These are phyloP conservation scores for Colletotrichum cereale DNA, from an alignment of 2,329 filamentous ascomycete genomes.

Conservation along the genomic window DNA sequence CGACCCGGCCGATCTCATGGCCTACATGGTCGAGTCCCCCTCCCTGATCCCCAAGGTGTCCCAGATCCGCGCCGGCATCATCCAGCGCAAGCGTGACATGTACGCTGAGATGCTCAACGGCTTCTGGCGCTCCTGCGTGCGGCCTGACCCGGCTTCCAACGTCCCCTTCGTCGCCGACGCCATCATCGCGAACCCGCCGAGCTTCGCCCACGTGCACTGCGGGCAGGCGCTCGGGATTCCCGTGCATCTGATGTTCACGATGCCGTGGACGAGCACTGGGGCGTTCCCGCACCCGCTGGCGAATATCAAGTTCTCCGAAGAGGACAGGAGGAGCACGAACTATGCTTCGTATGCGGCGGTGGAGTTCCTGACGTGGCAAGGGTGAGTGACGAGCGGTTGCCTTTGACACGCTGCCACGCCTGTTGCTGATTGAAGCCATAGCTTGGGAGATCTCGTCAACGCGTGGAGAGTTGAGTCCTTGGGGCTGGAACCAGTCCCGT, in stretches of 20 bases:
- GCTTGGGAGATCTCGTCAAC: slow-evolving; percentile 84
- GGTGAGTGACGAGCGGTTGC: slow-evolving; percentile 47
- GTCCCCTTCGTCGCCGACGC: slow-evolving; percentile 61
- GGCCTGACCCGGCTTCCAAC: slow-evolving; percentile 37
- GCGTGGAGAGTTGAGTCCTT: slow-evolving; percentile 78
- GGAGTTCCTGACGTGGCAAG: slow-evolving; percentile 84
- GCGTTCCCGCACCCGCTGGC: slow-evolving; percentile 80
- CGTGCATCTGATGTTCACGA: slow-evolving; percentile 65
- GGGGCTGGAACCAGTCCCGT: slow-evolving; percentile 75
- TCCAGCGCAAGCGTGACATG: slow-evolving; percentile 44
- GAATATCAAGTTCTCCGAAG: slow-evolving; percentile 69
- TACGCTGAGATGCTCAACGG: slow-evolving; percentile 45
- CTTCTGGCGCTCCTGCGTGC: slow-evolving; percentile 43
- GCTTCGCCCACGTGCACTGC: slow-evolving; percentile 62
- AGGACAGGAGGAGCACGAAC: slow-evolving; percentile 70
- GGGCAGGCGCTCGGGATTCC: slow-evolving; percentile 59
- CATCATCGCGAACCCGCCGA: slow-evolving; percentile 64
- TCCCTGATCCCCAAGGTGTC: slow-evolving; percentile 46
- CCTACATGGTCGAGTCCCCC: slow-evolving; percentile 48
- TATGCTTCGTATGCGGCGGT: slow-evolving; percentile 79
- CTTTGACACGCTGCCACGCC: not conserved
- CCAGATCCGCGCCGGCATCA: slow-evolving; percentile 45
- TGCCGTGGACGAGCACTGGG: slow-evolving; percentile 82
- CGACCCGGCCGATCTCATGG: slow-evolving; percentile 59
- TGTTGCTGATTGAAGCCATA: not conserved